Percentiles rank a stretch among this genome's conserved stretches.
phyloP scores from a whole-genome alignment of 1,139 yeast genomes.

The Zygosaccharomyces sapae region DNA sequence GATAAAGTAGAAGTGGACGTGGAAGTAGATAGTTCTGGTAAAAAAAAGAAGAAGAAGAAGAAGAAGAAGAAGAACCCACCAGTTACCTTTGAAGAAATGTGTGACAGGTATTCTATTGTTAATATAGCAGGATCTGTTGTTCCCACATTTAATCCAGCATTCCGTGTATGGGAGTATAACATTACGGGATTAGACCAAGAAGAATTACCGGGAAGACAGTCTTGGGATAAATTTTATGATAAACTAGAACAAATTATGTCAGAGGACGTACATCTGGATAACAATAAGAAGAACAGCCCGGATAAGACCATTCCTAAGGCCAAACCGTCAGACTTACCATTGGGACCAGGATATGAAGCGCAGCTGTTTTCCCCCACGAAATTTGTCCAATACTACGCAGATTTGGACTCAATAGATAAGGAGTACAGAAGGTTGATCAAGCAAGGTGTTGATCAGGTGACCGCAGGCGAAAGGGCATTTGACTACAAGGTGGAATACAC shows the following conservation, averaged over 20 bases:
- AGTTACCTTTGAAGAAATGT: slow-evolving; percentile 40
- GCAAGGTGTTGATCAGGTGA: slow-evolving; percentile 19
- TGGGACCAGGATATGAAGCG: slow-evolving; percentile 73
- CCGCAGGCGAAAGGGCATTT: slow-evolving; percentile 43
- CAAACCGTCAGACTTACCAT: slow-evolving; percentile 49
- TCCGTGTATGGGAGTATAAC: slow-evolving; percentile 83
- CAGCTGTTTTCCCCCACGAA: slow-evolving; percentile 69
- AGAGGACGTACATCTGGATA: slow-evolving; percentile 15
- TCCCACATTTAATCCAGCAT: slow-evolving; percentile 80
- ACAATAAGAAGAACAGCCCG: slow-evolving; percentile 34
- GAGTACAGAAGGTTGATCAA: slow-evolving; percentile 33
- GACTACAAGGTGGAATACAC: slow-evolving; percentile 62
- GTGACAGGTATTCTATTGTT: slow-evolving; percentile 63
- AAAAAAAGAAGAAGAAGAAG: slow-evolving; percentile 19
- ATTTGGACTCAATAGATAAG: slow-evolving; percentile 49
- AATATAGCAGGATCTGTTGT: slow-evolving; percentile 73
- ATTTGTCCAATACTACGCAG: slow-evolving; percentile 69
- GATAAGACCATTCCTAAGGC: slow-evolving; percentile 68
- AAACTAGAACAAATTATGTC: slow-evolving; percentile 41
- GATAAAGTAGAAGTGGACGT: slow-evolving; percentile 7
- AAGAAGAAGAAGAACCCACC: slow-evolving; percentile 39
- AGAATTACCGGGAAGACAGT: slow-evolving; percentile 24
- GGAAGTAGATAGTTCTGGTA: slow-evolving; percentile 4
- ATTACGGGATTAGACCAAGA: slow-evolving; percentile 46
- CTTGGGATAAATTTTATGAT: slow-evolving; percentile 56